Evolutionary conservation across 1,284 basidiomycete species (phyloP), one percentile per base, ranked within the genome.

Genomic region (Cutaneotrichosporon sp.): DNA sequence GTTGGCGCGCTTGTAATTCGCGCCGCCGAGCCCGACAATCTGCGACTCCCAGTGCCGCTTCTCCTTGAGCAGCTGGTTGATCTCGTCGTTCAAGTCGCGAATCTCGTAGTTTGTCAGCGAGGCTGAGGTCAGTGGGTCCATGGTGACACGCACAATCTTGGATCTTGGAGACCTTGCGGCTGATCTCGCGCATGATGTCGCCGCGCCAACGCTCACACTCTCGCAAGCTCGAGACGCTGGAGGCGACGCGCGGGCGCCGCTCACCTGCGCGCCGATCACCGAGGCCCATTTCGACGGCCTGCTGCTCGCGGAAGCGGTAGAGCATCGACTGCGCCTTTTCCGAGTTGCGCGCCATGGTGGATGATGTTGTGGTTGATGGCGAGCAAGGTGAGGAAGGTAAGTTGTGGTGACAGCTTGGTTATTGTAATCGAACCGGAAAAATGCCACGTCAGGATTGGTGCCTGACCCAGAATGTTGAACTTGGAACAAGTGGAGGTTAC

Each of bases 321-420:
- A 99, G 87, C 94, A 97, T 98, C 56, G 94, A 97, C 81, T 96
- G 93, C 0, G 93, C 91, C 80, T 97, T 97, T 81, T 97, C 94
- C 80, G 93, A 90, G 89, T 97, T 97, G 81, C 93, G 90, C 72
- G 93, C 92, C 93, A 79, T 79, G 22, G 51, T 74, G 66, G 47
- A 56, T 57, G 47, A 6, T 21, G 47, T 49, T 34, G 26, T 22
- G 53, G 56, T 38, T 22, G 56, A 46, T 40, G 36, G 9, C n/a
- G 55, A 14, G 30, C 11, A 16, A 21, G 56, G 6, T 38, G 11
- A 56, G n/a, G 31, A 58, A 40, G 38, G 42, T 46, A n/a, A 13
- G 50, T 36, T 42, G 38, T 38, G 31, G 16, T 34, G 21, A 56
- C 34, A 5, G 1, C 26, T 36, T 42, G 21, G 26, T 30, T 49